Evolutionary conservation across 495 filamentous ascomycete species (phyloP).

Genomic region (Penicillium macrosclerotiorum): DNA sequence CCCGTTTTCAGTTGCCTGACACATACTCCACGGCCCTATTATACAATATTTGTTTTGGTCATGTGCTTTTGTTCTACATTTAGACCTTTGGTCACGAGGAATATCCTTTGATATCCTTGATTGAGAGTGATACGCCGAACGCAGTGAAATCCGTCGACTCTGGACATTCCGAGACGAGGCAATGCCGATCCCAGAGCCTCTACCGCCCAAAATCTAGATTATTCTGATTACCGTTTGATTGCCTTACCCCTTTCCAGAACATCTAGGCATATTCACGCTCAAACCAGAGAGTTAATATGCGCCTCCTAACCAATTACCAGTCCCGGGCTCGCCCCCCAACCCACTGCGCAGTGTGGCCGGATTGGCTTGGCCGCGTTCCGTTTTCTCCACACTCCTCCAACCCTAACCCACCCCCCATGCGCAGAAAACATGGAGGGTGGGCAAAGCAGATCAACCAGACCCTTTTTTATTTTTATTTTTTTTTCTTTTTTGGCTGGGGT

Average conservation of each 20-base stretch:
- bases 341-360: conserved; percentile 3
- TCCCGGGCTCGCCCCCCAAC: neutral
- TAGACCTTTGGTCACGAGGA: neutral
- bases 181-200: conserved; percentile 4
- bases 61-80: neutral
- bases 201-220: too few species aligned
- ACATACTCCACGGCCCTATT: neutral
- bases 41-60: too few species aligned
- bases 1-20: conserved; percentile 9
- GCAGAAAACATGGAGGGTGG: conserved; percentile 10
- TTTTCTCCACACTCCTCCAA: conserved; percentile 9
- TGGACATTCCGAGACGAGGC: too few species aligned
- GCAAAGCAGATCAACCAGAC: too few species aligned
- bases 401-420: neutral
- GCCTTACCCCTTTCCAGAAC: conserved; percentile 7
- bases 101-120: too few species aligned
- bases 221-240: too few species aligned
- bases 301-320: neutral
- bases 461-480: too few species aligned
- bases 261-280: conserved; percentile 1
- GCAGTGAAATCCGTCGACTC: neutral
- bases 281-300: conserved; percentile 11
- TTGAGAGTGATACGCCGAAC: neutral
- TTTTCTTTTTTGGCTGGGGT: conserved; percentile 1
- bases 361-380: conserved; percentile 6